These are phyloP conservation scores for Pholiota molesta DNA, from an alignment of 768 basidiomycete genomes.

Conservation along the genomic window DNA sequence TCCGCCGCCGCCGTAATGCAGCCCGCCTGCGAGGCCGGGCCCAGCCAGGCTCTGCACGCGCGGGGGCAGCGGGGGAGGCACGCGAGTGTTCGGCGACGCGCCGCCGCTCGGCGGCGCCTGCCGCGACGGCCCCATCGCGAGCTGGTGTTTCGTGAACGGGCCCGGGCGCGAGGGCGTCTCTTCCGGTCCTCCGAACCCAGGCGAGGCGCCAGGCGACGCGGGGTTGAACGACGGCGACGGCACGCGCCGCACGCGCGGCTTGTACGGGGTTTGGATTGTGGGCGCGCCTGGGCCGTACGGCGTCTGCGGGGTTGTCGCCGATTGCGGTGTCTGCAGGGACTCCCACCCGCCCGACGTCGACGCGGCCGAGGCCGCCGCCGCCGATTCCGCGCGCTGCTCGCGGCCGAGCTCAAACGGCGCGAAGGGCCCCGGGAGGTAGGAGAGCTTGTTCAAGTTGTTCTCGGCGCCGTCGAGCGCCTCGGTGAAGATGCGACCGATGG, in stretches of 20 bases:
- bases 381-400: constrained; percentile 45
- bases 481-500: constrained; percentile 85
- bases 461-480: constrained; percentile 79
- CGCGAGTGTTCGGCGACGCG: background rate
- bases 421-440: constrained; percentile 70
- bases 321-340: constrained; percentile 19
- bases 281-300: constrained; percentile 39
- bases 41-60: constrained; percentile 43
- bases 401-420: constrained; percentile 66
- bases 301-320: constrained; percentile 41
- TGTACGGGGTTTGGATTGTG: constrained; percentile 69
- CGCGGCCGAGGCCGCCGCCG: constrained; percentile 33
- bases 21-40: background rate
- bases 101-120: constrained; percentile 24
- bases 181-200: constrained; percentile 39
- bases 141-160: constrained; percentile 51
- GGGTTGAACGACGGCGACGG: constrained; percentile 46
- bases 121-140: constrained; percentile 55
- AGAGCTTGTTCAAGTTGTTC: constrained; percentile 64
- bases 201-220: constrained; percentile 36
- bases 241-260: constrained; percentile 64
- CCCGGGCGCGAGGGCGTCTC: constrained; percentile 55
- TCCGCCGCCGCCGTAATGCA: constrained; percentile 8
- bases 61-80: constrained; percentile 42
- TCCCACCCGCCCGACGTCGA: constrained; percentile 40